phyloP scores from a whole-genome alignment of 768 basidiomycete species.

The Russula lepida region DNA sequence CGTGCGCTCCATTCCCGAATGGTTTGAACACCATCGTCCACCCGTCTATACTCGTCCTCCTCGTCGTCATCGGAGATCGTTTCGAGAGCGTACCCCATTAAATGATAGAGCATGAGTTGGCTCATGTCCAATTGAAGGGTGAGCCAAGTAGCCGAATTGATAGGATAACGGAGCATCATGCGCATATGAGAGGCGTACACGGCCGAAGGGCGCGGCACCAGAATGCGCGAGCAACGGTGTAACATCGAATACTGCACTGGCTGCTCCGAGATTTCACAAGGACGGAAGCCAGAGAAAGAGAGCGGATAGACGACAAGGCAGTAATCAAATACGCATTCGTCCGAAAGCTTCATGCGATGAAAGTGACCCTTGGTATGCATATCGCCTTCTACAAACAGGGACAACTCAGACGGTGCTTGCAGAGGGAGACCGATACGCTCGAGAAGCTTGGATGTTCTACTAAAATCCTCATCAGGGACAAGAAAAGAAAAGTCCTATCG shows the following conservation, averaged over 20 bases:
- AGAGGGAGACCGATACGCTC: neutral
- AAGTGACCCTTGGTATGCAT: neutral
- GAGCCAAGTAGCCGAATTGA: neutral
- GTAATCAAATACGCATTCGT: neutral
- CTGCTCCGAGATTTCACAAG: neutral
- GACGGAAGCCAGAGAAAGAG: neutral
- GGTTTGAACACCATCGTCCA: neutral
- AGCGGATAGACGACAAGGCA: neutral
- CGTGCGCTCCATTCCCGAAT: neutral
- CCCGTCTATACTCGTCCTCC: neutral
- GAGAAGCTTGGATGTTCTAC: neutral
- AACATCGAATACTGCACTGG: neutral
- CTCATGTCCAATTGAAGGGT: neutral
- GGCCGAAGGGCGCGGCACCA: neutral
- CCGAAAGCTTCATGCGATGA: neutral
- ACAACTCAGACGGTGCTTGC: neutral
- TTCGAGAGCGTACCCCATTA: neutral
- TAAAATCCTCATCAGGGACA: neutral
- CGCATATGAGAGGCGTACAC: neutral
- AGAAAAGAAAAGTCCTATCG: neutral
- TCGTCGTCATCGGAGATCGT: neutral
- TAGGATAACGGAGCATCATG: neutral
- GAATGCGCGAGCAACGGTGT: neutral
- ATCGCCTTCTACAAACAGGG: neutral
- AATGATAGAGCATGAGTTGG: neutral